Percentiles rank a stretch among this genome's conserved stretches.
Evolutionary conservation across 2,329 filamentous ascomycete genomes (phyloP).

Genomic region (Pyrenophora teres): DNA sequence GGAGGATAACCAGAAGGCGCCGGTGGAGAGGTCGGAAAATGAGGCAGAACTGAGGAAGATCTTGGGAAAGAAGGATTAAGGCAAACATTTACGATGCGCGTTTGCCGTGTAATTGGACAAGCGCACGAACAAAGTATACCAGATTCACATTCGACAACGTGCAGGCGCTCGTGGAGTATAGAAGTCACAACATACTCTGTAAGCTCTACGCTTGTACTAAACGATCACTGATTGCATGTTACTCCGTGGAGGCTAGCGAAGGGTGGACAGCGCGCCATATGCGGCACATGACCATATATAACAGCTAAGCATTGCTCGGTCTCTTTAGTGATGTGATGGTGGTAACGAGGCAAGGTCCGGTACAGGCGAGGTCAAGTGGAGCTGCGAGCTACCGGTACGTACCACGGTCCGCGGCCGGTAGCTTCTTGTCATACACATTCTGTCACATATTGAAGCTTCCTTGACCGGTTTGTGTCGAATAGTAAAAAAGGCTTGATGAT

Average conservation of each 20-base stretch:
- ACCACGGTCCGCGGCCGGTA: slow-evolving; percentile 31
- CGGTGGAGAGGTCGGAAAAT: slow-evolving; percentile 41
- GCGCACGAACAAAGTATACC: too few relatives aligned
- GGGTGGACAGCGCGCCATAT: background rate
- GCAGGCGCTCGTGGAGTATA: too few relatives aligned
- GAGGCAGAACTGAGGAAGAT: slow-evolving; percentile 48
- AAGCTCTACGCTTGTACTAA: too few relatives aligned
- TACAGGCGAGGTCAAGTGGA: background rate
- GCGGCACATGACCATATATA: background rate
- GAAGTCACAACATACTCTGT: too few relatives aligned
- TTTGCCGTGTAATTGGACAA: background rate
- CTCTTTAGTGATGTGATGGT: background rate
- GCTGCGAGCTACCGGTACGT: background rate
- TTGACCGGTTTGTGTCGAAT: background rate
- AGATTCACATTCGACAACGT: too few relatives aligned
- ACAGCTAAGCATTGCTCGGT: background rate
- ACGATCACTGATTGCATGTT: background rate
- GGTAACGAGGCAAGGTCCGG: background rate
- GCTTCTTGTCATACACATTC: slow-evolving; percentile 12
- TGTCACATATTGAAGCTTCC: slow-evolving; percentile 3
- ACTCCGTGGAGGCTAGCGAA: background rate
- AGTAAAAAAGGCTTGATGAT: slow-evolving; percentile 2
- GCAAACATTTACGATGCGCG: background rate
- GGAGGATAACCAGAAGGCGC: slow-evolving; percentile 32
- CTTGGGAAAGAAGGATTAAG: slow-evolving; percentile 41